Conservation (phyloP, 2,329 filamentous ascomycete genomes). For the Rhytidhysteron rufulum region DNA sequence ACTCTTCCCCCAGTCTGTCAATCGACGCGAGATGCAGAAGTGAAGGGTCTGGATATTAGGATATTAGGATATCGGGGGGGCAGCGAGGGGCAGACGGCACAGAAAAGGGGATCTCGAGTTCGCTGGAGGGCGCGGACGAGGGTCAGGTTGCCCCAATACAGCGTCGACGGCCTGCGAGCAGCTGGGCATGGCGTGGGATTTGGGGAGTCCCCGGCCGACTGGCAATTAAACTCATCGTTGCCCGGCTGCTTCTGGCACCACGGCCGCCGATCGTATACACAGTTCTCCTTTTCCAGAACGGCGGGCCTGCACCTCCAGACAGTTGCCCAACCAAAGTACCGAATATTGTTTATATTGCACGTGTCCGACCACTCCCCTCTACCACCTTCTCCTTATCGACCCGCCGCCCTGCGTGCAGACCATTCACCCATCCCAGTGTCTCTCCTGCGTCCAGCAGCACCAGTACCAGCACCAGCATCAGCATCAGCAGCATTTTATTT, state of each 20-base stretch:
- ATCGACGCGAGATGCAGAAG: no score
- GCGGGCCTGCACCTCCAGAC: no score
- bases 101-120: not conserved
- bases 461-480: no score
- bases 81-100: not conserved
- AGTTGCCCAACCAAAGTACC: no score
- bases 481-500: no score
- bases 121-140: not conserved
- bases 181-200: not conserved
- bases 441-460: no score
- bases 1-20: no score
- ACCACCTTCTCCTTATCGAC: not conserved
- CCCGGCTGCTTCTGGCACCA: not conserved
- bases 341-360: not conserved
- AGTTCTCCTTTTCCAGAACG: not conserved
- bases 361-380: no score
- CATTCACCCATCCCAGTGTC: not conserved
- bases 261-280: not conserved
- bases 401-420: not conserved
- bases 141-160: not conserved
- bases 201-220: not conserved
- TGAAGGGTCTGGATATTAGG: no score
- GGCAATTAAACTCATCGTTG: not conserved
- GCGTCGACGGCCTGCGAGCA: not conserved
- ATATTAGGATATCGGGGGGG: not conserved